Evolutionary conservation across 2,329 filamentous ascomycete species (phyloP).

Genomic region (Geosmithia flava): DNA sequence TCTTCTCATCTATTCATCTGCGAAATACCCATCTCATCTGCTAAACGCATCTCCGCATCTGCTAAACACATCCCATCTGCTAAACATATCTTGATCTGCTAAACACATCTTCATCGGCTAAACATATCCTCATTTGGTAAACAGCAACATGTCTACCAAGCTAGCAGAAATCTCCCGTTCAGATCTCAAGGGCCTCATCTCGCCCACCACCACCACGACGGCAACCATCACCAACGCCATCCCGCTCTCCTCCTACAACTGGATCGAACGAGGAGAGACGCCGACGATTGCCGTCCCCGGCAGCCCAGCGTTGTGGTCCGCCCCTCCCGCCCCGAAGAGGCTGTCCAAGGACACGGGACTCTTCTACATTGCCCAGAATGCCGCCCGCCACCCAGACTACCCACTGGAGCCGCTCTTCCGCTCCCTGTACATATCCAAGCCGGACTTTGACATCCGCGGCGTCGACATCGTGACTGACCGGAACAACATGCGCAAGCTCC

Average conservation of each 20-base stretch:
- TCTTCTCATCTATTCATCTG: too few relatives aligned
- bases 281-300: constrained; percentile 34
- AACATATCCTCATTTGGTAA: too few relatives aligned
- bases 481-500: constrained; percentile 15
- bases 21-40: too few relatives aligned
- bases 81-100: too few relatives aligned
- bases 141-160: background rate
- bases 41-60: too few relatives aligned
- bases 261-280: constrained; percentile 21
- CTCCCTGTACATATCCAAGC: constrained; percentile 22
- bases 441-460: constrained; percentile 21
- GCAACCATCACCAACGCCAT: constrained; percentile 22
- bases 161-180: constrained; percentile 7
- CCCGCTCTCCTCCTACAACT: constrained; percentile 35
- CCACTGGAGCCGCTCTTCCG: constrained; percentile 35
- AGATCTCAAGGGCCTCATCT: constrained; percentile 7
- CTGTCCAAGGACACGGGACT: constrained; percentile 24
- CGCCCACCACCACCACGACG: constrained; percentile 2
- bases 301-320: constrained; percentile 21
- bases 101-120: too few relatives aligned
- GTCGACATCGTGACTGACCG: constrained; percentile 31
- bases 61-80: too few relatives aligned
- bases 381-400: constrained; percentile 24
- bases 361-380: constrained; percentile 31
- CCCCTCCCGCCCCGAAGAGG: constrained; percentile 9